A percentile compares a stretch with the other conserved stretches of the same genome.
Evolutionary conservation across 352 stramenopile genomes (phyloP).

Genomic region (Phytophthora idaei): DNA sequence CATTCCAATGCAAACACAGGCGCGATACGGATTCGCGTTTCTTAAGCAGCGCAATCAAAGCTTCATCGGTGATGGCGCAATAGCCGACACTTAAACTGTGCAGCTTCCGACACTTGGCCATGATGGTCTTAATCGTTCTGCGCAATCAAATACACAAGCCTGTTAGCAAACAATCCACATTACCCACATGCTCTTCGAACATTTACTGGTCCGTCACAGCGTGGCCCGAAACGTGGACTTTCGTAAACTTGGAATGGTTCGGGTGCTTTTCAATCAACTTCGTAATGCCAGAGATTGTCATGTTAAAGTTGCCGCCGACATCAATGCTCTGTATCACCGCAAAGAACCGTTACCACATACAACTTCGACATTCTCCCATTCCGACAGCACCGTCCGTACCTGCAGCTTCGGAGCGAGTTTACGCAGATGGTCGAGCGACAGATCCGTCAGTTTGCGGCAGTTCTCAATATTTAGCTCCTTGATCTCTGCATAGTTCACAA

Average conservation of each 20-base stretch:
- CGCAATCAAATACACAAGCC: slow-evolving; percentile 1
- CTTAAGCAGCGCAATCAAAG: slow-evolving; percentile 83
- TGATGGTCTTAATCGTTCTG: slow-evolving; percentile 88
- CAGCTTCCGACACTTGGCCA: slow-evolving; percentile 89
- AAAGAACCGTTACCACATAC: neutral
- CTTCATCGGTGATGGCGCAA: slow-evolving; percentile 85
- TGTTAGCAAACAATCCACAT: slow-evolving; percentile 2
- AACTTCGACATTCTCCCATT: neutral
- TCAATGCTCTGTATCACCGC: slow-evolving; percentile 71
- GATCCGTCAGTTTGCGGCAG: slow-evolving; percentile 88
- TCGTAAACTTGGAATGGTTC: slow-evolving; percentile 90
- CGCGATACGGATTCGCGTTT: slow-evolving; percentile 82
- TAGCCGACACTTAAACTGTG: slow-evolving; percentile 88
- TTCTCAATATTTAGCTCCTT: slow-evolving; percentile 91
- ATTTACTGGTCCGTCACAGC: slow-evolving; percentile 82
- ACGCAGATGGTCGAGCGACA: slow-evolving; percentile 75
- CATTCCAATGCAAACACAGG: slow-evolving; percentile 87
- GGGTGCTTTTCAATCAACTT: slow-evolving; percentile 90
- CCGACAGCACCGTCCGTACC: slow-evolving; percentile 34
- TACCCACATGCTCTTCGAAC: neutral
- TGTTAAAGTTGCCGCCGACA: slow-evolving; percentile 89
- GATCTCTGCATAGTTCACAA: slow-evolving; percentile 52
- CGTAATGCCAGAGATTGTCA: slow-evolving; percentile 86
- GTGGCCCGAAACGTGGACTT: slow-evolving; percentile 86
- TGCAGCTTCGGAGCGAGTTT: slow-evolving; percentile 83